A percentile compares a stretch with the other conserved stretches of the same genome.
Evolutionary conservation across 2,329 filamentous ascomycete genomes (phyloP).

Genomic region (Aspergillus brasiliensis): DNA sequence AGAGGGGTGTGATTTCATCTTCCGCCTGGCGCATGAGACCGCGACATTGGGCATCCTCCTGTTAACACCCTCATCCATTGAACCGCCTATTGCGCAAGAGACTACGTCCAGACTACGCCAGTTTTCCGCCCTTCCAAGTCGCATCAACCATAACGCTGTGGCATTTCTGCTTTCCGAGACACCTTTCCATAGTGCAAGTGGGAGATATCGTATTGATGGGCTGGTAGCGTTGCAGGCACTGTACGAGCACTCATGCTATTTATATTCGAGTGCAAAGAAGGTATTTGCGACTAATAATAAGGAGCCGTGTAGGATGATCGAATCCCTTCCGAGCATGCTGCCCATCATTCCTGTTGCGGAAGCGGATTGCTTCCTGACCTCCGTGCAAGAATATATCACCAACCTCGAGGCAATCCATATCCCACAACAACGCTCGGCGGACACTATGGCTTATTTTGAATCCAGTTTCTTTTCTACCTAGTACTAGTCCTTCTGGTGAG

Average conservation of each 20-base stretch:
- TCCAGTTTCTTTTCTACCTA: neutral
- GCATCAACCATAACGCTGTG: conserved; percentile 18
- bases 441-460: neutral
- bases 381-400: conserved; percentile 34
- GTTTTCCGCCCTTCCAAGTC: conserved; percentile 9
- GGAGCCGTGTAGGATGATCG: conserved; percentile 19
- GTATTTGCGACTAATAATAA: neutral
- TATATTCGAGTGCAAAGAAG: neutral
- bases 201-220: conserved; percentile 19
- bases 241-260: conserved; percentile 15
- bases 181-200: conserved; percentile 22
- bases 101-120: conserved; percentile 22
- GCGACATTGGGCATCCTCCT: conserved; percentile 24
- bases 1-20: conserved; percentile 23
- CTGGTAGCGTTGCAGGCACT: conserved; percentile 28
- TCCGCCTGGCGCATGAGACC: conserved; percentile 8
- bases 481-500: neutral
- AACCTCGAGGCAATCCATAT: conserved; percentile 37
- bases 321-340: conserved; percentile 21
- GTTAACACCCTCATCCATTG: conserved; percentile 21
- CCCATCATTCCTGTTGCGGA: conserved; percentile 39
- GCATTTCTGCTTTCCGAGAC: conserved; percentile 27
- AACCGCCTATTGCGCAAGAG: conserved; percentile 15
- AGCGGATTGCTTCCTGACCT: conserved; percentile 20
- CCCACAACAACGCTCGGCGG: neutral